Evolutionary conservation across 306 rosid genomes (phyloP).

Genomic region (Urtica urens): DNA sequence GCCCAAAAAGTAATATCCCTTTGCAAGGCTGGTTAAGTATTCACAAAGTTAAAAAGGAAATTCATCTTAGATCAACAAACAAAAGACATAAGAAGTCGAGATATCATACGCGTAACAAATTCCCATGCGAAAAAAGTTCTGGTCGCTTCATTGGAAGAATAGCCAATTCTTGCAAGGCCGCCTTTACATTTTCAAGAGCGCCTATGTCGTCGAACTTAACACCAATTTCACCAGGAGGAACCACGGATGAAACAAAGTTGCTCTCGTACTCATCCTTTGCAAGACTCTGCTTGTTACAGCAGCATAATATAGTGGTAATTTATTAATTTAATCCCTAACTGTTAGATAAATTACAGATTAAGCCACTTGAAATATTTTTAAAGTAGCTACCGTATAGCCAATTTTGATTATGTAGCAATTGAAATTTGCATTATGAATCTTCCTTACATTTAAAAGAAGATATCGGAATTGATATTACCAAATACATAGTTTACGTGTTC

Average conservation of each 20-base stretch:
- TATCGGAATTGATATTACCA: too few species aligned
- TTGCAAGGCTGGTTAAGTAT: conserved; percentile 67
- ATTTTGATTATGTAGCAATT: too few species aligned
- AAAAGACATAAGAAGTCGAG: conserved; percentile 13
- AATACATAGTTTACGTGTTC: too few species aligned
- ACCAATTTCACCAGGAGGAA: conserved; percentile 94
- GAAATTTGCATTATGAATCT: too few species aligned
- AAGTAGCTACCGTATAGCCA: too few species aligned
- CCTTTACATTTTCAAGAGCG: conserved; percentile 91
- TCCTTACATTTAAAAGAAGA: too few species aligned
- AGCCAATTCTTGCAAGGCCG: conserved; percentile 79
- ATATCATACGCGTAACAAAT: conserved; percentile 72
- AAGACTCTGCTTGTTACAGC: too few species aligned
- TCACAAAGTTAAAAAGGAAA: conserved; percentile 13
- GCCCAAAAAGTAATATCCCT: conserved; percentile 96
- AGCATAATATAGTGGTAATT: too few species aligned
- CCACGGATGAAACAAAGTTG: conserved; percentile 87
- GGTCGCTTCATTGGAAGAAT: conserved; percentile 98
- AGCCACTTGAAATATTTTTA: too few species aligned
- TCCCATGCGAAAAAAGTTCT: conserved; percentile 85
- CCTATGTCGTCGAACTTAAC: conserved; percentile 92
- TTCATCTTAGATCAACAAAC: conserved; percentile 3
- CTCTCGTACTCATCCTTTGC: conserved; percentile 92
- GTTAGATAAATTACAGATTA: too few species aligned
- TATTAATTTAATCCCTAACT: too few species aligned